Base-by-base conservation (phyloP, 78 protist species). In the Isochrysis galbana region DNA sequence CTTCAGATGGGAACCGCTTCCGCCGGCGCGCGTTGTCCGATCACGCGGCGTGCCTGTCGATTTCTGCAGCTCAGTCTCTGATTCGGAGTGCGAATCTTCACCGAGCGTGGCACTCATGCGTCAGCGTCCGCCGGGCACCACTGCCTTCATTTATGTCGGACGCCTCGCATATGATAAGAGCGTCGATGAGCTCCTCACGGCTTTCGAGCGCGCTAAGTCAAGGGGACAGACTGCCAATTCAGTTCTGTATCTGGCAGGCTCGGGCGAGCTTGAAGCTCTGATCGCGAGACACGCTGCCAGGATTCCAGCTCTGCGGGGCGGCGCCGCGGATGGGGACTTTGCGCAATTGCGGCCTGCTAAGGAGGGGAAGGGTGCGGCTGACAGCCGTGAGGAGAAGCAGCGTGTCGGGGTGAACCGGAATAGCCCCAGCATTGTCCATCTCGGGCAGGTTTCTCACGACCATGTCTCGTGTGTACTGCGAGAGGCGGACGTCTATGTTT, bases 21-120 rank as follows among this genome's bases (percentile, higher is more conserved):
- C 74, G 5, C 74, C 36, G 36, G 74, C 74, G 4, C 74, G 74
- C 74, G 74, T 67, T n/a, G 74, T 67, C 32, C 4, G 14, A 11
- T 67, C 74, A n/a, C 74, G 74, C 32, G 74, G 74, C 74, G 74
- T 67, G 74, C 74, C 74, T 10, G 74, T n/a, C 32, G 74, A 67
- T n/a, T 67, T 67, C 14, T 67, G 74, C 74, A 67, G 38, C 32
- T 23, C 17, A 2, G 32, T 67, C 38, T 2, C 36, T n/a, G 74
- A 67, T 3, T 23, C 74, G 74, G 36, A 67, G 7, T 67, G 74
- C 74, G 74, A 3, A 11, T 23, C 74, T 10, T 10, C 3, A n/a
- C 36, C 38, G 38, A n/a, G 38, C 36, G 74, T 67, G 32, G 4
- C 38, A 3, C 17, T 26, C 38, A 67, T 67, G 74, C 74, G 74